A percentile compares a stretch with the other conserved stretches of the same genome.
Conservation (phyloP, 2,329 filamentous ascomycete genomes). For the Chaetomium olivaceum region DNA sequence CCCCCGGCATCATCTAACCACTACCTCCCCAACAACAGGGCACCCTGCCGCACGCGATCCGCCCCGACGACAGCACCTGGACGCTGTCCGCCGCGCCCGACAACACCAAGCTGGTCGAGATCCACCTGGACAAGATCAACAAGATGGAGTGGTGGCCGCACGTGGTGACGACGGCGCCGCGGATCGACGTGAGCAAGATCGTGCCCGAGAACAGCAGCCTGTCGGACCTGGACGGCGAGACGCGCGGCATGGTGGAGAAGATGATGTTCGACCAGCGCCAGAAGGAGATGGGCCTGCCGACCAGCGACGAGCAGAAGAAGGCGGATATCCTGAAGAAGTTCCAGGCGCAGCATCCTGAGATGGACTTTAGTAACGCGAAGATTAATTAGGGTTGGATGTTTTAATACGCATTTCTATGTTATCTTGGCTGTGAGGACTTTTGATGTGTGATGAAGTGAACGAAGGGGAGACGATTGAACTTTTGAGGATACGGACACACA, state of each 20-base stretch:
- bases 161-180: constrained; percentile 81
- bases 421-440: neutral
- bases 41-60: constrained; percentile 76
- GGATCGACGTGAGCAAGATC: constrained; percentile 95
- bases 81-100: constrained; percentile 74
- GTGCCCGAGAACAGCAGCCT: constrained; percentile 89
- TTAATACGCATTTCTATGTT: neutral
- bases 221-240: constrained; percentile 91
- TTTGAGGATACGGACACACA: neutral
- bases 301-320: constrained; percentile 95
- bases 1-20: too few relatives aligned
- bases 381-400: constrained; percentile 47
- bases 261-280: constrained; percentile 99
- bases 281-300: constrained; percentile 88
- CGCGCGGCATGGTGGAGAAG: constrained; percentile 97
- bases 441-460: too few relatives aligned
- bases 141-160: constrained; percentile 99
- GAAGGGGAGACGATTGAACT: neutral
- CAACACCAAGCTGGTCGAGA: constrained; percentile 56
- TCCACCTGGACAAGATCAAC: constrained; percentile 93
- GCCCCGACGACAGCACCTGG: constrained; percentile 89
- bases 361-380: constrained; percentile 72
- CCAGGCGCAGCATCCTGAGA: constrained; percentile 73
- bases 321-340: constrained; percentile 90
- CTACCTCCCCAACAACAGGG: constrained; percentile 68